Evolutionary conservation across 2,329 filamentous ascomycete genomes (phyloP).

Genomic region (Exophiala lecanii-corni): DNA sequence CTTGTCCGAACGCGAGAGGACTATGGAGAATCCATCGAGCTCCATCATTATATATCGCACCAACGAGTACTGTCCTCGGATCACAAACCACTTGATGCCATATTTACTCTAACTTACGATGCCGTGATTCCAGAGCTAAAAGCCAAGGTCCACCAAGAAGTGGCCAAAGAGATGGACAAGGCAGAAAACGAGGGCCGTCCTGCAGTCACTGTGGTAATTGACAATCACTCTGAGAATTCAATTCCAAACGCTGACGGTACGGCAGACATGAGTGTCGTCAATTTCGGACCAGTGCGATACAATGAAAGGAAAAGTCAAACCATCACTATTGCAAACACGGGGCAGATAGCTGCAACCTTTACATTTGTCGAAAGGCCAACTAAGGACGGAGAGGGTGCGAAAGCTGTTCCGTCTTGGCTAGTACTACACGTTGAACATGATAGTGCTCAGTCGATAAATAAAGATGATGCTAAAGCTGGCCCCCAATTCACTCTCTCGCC

Average conservation of each 20-base stretch:
- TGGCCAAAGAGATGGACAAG: constrained; percentile 81
- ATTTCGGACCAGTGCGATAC: constrained; percentile 73
- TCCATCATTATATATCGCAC: constrained; percentile 77
- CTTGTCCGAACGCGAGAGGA: constrained; percentile 26
- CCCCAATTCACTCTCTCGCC: constrained; percentile 66
- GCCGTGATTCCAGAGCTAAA: constrained; percentile 82
- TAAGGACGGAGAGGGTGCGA: constrained; percentile 5
- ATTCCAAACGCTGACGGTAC: constrained; percentile 40
- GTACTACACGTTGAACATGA: constrained; percentile 56
- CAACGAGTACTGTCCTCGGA: constrained; percentile 89
- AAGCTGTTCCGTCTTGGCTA: constrained; percentile 62
- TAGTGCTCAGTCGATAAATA: constrained; percentile 25
- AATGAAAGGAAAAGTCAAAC: constrained; percentile 60
- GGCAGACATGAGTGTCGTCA: constrained; percentile 52
- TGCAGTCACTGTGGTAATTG: constrained; percentile 74
- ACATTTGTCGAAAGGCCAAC: constrained; percentile 63
- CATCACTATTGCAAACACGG: constrained; percentile 88
- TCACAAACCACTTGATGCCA: constrained; percentile 82
- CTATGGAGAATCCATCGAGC: constrained; percentile 46
- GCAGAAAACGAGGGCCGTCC: constrained; percentile 88
- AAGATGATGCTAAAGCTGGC: constrained; percentile 31
- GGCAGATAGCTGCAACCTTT: constrained; percentile 73
- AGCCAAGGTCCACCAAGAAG: constrained; percentile 75
- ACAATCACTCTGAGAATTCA: constrained; percentile 44
- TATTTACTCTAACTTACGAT: constrained; percentile 81